A percentile compares a stretch with the other conserved stretches of the same genome.
These are phyloP conservation scores for Leishmania gerbilli DNA, from an alignment of 208 protist species.

Conservation along the genomic window DNA sequence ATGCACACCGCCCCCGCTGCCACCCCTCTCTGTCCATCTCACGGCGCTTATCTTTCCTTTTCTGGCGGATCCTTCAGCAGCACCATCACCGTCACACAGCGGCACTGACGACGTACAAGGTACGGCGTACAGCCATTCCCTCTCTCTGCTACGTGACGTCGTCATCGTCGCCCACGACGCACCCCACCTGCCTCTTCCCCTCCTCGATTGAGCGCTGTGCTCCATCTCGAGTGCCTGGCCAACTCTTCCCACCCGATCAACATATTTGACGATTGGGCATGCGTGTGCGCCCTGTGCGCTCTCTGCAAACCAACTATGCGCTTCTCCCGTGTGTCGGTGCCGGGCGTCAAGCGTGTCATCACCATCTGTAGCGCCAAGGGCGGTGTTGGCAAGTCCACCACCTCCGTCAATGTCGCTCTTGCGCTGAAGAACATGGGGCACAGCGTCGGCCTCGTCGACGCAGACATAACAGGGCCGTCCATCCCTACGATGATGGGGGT, in stretches of 20 bases:
- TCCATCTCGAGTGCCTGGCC: not conserved
- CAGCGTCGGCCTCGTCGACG: conserved; percentile 88
- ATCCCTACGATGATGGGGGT: conserved; percentile 90
- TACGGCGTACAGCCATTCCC: not conserved
- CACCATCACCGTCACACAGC: not conserved
- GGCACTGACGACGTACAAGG: not conserved
- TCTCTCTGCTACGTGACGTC: conserved; percentile 1
- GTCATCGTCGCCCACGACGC: not conserved
- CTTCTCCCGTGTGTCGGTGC: conserved; percentile 82
- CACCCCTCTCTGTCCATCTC: not conserved
- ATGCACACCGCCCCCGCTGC: not conserved
- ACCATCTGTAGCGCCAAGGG: conserved; percentile 92
- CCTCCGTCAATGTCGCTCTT: conserved; percentile 87
- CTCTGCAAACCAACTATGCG: conserved; percentile 18
- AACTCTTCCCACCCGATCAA: not conserved
- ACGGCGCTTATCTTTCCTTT: not conserved
- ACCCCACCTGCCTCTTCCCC: not conserved
- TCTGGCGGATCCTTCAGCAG: not conserved
- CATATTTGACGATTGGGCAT: not conserved
- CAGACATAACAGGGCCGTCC: conserved; percentile 92
- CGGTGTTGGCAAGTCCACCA: conserved; percentile 94
- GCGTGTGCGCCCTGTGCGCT: not conserved
- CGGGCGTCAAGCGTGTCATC: conserved; percentile 81
- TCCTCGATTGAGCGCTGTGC: not conserved
- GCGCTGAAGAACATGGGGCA: conserved; percentile 83